phyloP scores from a whole-genome alignment of 352 stramenopile genomes.

The Phytophthora ohioensis region DNA sequence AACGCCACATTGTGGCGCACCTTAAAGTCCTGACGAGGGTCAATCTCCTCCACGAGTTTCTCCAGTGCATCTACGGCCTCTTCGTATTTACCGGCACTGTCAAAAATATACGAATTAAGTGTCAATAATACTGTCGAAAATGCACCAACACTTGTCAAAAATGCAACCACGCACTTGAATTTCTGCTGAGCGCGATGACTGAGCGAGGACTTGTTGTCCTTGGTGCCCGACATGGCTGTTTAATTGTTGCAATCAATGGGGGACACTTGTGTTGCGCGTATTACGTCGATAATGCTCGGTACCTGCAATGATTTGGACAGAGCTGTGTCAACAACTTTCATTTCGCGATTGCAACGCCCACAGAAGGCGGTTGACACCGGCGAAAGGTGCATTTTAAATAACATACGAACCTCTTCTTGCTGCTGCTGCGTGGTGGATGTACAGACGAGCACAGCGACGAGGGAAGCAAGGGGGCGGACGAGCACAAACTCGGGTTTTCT shows the following conservation, averaged over 20 bases:
- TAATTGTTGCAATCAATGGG: conserved; percentile 18
- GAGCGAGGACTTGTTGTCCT: conserved; percentile 90
- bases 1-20: conserved; percentile 89
- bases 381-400: background rate
- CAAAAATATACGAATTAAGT: background rate
- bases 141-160: conserved; percentile 5
- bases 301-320: conserved; percentile 22
- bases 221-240: conserved; percentile 67
- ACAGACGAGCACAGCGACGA: background rate
- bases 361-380: background rate
- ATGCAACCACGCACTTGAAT: conserved; percentile 73
- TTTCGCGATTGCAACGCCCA: conserved; percentile 1
- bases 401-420: conserved; percentile 26
- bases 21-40: conserved; percentile 77
- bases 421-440: background rate
- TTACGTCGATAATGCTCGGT: background rate
- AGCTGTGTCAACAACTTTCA: conserved; percentile 18
- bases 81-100: conserved; percentile 85
- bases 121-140: conserved; percentile 13
- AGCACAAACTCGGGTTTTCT: conserved; percentile 25
- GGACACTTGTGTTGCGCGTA: conserved; percentile 14
- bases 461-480: conserved; percentile 16
- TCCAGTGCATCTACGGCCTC: conserved; percentile 86
- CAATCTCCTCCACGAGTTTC: conserved; percentile 86
- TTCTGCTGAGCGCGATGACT: conserved; percentile 89